Conservation (phyloP, 2,329 filamentous ascomycete species). For the Ophiostoma montium region DNA sequence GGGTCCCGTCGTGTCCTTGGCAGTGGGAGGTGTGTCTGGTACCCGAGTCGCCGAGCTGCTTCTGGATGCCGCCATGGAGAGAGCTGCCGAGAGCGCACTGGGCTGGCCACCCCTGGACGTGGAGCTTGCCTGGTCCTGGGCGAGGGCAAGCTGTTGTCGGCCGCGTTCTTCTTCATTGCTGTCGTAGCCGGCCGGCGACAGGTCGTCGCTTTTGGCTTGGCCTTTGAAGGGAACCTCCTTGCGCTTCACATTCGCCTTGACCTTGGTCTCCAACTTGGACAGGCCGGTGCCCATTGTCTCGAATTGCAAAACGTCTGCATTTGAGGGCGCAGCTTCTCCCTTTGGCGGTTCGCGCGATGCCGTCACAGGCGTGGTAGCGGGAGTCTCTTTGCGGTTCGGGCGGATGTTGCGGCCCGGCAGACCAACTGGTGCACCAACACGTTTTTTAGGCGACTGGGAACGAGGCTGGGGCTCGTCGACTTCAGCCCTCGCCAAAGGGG, state of each 20-base stretch:
- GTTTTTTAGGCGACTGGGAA: not conserved
- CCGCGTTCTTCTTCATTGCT: not conserved
- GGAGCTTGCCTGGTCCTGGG: not conserved
- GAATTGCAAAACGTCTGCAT: not conserved
- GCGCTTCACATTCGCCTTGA: not conserved
- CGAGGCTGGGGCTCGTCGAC: not conserved
- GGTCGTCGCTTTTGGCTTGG: not conserved
- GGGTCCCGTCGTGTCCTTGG: not conserved
- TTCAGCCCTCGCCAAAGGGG: not conserved
- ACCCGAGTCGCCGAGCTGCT: not conserved
- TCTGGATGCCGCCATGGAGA: not conserved
- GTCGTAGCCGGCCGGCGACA: not conserved
- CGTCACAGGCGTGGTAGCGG: not conserved
- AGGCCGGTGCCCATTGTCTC: not conserved
- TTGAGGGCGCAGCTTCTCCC: not conserved
- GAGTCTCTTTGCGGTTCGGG: not conserved
- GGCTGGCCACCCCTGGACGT: not conserved
- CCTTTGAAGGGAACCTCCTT: not conserved
- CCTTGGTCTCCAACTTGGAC: constrained; percentile 1
- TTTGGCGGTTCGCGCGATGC: not conserved
- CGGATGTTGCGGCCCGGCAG: constrained; percentile 1
- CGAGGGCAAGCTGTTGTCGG: not conserved
- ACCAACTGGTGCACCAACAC: not conserved
- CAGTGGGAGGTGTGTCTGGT: not conserved
- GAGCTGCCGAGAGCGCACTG: not conserved